Base-by-base conservation (phyloP, 192 early-diverging fungal genomes). In the Obelidium mucronatum region DNA sequence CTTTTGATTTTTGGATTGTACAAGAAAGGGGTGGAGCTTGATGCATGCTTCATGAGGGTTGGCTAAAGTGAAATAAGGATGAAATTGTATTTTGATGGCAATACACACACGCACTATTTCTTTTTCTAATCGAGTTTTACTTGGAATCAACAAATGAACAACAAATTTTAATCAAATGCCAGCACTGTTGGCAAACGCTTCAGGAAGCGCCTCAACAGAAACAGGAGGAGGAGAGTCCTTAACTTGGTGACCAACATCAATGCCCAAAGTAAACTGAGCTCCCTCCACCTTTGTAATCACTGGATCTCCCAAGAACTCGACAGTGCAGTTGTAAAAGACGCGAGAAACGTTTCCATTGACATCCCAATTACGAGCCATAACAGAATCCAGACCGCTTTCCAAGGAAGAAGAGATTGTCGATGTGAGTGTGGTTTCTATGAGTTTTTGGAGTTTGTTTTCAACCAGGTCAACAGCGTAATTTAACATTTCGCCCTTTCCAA, bases 291-390 rank as follows among this genome's bases (percentile, higher is more conserved):
- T 44, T 31, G 64, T 67, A 67, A 67, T 39, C 2, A 30, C 31
- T 1, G 64, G 64, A 11, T 15, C 40, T 1, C 31, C 64, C 15
- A 40, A 1, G 37, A 67, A 67, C 19, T 34, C 33, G 15, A 67
- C 64, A 39, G 15, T 39, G 17, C 34, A 17, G 64, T 44, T 36
- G 64, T 67, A 67, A 44, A 67, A 67, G 33, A 67, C 64, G 22
- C n/a, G 34, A 39, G 64, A 67, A 1, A 67, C 64, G 37, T 67
- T 67, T 15, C 64, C 64, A 19, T 31, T 30, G 40, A 67, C 31
- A 39, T 67, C 64, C 64, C 35, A 44, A 15, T 67, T 17, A 13
- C 64, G 64, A 30, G 37, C 26, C 26, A 67, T 19, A 44, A 67
- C 31, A n/a, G 22, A 24, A 39, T 67, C 64, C 19, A 67, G 34